These are phyloP conservation scores for Paramecium biaurelia DNA, from an alignment of 73 alveolate species.

Conservation along the genomic window DNA sequence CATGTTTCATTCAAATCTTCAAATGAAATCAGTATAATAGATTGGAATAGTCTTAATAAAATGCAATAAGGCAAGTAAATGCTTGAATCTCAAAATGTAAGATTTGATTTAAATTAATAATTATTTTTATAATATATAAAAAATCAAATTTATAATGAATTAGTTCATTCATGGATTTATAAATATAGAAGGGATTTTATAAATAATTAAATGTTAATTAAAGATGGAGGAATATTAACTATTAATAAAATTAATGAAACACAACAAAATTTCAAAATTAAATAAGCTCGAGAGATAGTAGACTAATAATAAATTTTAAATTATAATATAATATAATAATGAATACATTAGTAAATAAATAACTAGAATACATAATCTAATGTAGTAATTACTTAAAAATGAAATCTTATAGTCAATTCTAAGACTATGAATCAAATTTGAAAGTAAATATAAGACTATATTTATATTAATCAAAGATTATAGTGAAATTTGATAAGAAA, in stretches of 20 bases:
- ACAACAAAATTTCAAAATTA: not conserved
- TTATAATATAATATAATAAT: not conserved
- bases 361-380: not conserved
- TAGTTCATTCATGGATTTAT: not conserved
- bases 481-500: not conserved
- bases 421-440: not conserved
- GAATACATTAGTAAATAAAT: not conserved
- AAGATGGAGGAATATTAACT: not conserved
- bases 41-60: not conserved
- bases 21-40: no score
- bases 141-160: no score
- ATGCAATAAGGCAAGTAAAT: not conserved
- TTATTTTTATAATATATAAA: not conserved
- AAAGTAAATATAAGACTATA: not conserved
- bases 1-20: not conserved
- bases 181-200: not conserved
- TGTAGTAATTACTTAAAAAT: not conserved
- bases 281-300: not conserved
- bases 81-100: no score
- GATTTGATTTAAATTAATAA: not conserved
- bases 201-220: not conserved
- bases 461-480: not conserved
- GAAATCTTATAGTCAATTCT: not conserved
- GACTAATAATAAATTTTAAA: not conserved
- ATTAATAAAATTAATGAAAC: not conserved